These are phyloP conservation scores for Salix koriyanagi DNA, from an alignment of 345 rosid genomes.

Conservation along the genomic window DNA sequence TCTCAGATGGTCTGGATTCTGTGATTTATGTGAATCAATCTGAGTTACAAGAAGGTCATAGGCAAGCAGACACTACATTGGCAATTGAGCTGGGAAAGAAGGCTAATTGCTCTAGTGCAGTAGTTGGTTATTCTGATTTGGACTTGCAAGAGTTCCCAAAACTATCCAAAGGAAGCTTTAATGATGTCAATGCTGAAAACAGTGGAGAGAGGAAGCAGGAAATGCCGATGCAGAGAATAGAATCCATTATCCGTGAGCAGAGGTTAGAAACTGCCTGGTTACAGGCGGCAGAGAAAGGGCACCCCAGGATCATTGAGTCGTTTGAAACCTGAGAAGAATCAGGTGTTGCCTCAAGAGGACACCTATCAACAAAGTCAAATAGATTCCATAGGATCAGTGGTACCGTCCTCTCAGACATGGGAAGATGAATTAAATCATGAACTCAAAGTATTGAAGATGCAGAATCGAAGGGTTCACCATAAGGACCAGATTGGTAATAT, in stretches of 20 bases:
- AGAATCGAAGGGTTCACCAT: conserved; percentile 43
- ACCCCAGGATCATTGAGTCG: conserved; percentile 55
- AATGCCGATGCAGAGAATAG: conserved; percentile 82
- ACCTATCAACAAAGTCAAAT: conserved; percentile 41
- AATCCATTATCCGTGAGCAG: conserved; percentile 92
- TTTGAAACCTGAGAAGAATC: conserved; percentile 82
- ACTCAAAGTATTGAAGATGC: conserved; percentile 58
- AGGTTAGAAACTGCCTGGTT: conserved; percentile 94
- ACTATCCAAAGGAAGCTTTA: conserved; percentile 37
- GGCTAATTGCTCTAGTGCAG: conserved; percentile 14
- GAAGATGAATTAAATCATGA: conserved; percentile 67
- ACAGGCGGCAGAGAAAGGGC: conserved; percentile 86
- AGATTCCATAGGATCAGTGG: conserved; percentile 47
- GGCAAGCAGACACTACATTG: conserved; percentile 27
- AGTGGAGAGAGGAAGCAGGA: conserved; percentile 43
- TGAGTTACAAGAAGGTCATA: conserved; percentile 21
- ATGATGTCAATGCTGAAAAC: conserved; percentile 21
- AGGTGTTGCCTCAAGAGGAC: conserved; percentile 80
- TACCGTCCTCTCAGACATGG: conserved; percentile 55
- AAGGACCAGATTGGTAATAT: conserved; percentile 50
- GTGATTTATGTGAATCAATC: conserved; percentile 19
- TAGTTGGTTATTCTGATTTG: conserved; percentile 28
- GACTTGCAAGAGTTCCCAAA: conserved; percentile 34
- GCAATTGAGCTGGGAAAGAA: conserved; percentile 38
- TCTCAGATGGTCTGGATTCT: conserved; percentile 48